Conservation (phyloP, 371 early-diverging fungal species). For the Mucor saturninus region DNA sequence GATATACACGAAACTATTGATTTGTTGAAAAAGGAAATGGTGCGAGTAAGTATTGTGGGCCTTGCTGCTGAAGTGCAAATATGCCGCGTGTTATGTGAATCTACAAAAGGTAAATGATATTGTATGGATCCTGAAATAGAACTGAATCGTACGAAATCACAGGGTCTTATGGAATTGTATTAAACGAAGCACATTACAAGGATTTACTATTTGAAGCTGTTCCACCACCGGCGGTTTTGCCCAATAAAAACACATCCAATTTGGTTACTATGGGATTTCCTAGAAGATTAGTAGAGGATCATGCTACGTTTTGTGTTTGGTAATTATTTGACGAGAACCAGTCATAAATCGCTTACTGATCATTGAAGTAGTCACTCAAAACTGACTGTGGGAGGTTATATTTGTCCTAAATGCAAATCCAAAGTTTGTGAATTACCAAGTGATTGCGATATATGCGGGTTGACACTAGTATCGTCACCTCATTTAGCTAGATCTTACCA, state of each 20-base stretch:
- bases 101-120: conserved; percentile 71
- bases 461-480: conserved; percentile 91
- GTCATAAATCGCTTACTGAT: conserved; percentile 65
- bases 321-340: conserved; percentile 33
- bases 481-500: conserved; percentile 95
- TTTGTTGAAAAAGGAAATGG: conserved; percentile 65
- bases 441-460: conserved; percentile 92
- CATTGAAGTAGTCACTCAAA: conserved; percentile 69
- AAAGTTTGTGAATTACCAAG: conserved; percentile 91
- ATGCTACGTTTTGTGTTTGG: conserved; percentile 86
- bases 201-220: conserved; percentile 80
- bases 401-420: conserved; percentile 87
- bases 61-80: conserved; percentile 91
- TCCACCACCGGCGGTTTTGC: conserved; percentile 82
- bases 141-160: background rate
- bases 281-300: conserved; percentile 54
- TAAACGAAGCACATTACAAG: conserved; percentile 83
- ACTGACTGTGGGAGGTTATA: conserved; percentile 78
- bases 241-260: conserved; percentile 64
- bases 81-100: conserved; percentile 71
- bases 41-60: conserved; percentile 87
- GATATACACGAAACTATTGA: conserved; percentile 85
- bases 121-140: background rate
- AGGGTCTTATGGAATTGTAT: conserved; percentile 85
- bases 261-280: conserved; percentile 95